Evolutionary conservation across 2,329 filamentous ascomycete species (phyloP).

Genomic region (Xylariales sp.): DNA sequence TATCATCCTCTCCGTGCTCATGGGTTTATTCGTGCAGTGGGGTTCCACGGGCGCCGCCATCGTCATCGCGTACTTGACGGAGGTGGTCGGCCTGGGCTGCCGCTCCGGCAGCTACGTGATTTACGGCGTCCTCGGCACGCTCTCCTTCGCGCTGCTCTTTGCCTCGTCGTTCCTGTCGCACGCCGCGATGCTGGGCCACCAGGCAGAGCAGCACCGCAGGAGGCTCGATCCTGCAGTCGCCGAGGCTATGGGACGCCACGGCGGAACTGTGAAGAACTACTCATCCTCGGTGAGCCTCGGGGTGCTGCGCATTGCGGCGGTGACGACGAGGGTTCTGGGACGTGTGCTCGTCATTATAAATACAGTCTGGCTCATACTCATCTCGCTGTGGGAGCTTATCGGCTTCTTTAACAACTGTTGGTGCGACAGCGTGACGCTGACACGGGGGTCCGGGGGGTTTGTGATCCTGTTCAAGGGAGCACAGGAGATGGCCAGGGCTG

Average conservation of each 20-base stretch:
- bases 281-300: not conserved
- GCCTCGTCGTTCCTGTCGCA: conserved; percentile 12
- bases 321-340: conserved; percentile 9
- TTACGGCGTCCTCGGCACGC: conserved; percentile 9
- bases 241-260: not conserved
- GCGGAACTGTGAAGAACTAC: too few relatives aligned
- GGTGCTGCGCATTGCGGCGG: conserved; percentile 9
- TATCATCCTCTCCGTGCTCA: conserved; percentile 7
- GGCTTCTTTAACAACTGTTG: conserved; percentile 18
- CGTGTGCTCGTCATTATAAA: conserved; percentile 10
- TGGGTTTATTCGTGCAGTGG: conserved; percentile 12
- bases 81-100: conserved; percentile 13
- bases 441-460: conserved; percentile 10
- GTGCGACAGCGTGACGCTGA: conserved; percentile 11
- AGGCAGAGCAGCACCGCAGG: conserved; percentile 1
- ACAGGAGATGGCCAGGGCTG: conserved; percentile 2
- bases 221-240: not conserved
- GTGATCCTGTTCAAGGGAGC: conserved; percentile 12
- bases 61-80: conserved; percentile 13
- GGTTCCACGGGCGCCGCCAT: conserved; percentile 11
- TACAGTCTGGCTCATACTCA: conserved; percentile 12
- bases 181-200: conserved; percentile 11
- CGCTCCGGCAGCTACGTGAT: conserved; percentile 14
- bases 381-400: conserved; percentile 13
- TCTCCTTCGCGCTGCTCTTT: conserved; percentile 11